Base-by-base conservation (phyloP, 176 grass and related monocot genomes). In the Avena eriantha region DNA sequence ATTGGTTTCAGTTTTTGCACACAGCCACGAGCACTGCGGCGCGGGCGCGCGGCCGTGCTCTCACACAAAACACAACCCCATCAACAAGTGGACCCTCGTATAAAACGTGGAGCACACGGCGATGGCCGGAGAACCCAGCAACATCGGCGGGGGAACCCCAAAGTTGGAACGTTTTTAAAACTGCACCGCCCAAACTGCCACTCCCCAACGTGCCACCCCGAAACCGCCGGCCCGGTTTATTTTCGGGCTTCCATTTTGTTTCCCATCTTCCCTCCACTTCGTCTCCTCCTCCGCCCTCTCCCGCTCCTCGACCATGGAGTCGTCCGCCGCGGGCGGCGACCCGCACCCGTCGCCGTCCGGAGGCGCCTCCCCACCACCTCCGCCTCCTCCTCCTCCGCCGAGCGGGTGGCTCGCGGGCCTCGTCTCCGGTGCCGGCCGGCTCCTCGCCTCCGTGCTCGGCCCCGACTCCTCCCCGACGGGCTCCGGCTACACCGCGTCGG, bases 381-480 rank as follows among this genome's bases (percentile, higher is more conserved):
- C 10, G 10, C 7, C 82, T 0, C 89, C 88, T 3, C 49, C 67
- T 0, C 76, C 61, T 0, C 83, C 80, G 58, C 70, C 75, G 22
- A 41, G 46, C 46, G 83, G 91, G 7, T 98, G 95, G 95, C 26
- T 98, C 34, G 69, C 79, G 18, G 93, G 91, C 14, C 75, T 98
- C 70, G 75, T 98, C 46, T 90, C 79, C 60, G 87, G 95, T 58
- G 91, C 93, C 22, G 93, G 91, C 71, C 84, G 87, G 57, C 50
- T 98, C 56, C 83, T 98, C 63, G 88, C 91, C 50, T 80, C 91
- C 2, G 89, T 98, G 51, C 82, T 97, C 13, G 85, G 91, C 22
- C 84, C 95, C 17, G 91, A 93, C n/a, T 69, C 81, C 71, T 88
- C 84, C 22, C 48, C 49, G 73, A 31, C 48, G 0, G 84, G 31